Conservation (phyloP, 441 rosid genomes). For the Manihot esculenta region DNA sequence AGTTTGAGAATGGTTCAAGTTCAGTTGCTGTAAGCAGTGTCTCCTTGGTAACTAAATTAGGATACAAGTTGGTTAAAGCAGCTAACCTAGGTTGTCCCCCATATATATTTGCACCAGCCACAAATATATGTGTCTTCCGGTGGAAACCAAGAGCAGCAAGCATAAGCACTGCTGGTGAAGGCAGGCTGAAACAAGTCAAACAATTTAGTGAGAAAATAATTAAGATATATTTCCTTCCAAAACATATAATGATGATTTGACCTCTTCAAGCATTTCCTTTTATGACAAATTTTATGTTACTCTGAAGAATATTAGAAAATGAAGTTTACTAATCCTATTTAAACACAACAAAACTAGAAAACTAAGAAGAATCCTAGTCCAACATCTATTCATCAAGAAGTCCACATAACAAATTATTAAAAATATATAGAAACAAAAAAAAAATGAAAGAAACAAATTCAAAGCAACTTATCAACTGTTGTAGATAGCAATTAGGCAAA, state of each 20-base stretch:
- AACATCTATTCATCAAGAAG: background rate
- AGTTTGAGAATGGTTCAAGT: slow-evolving; percentile 79
- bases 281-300: no score
- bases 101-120: slow-evolving; percentile 90
- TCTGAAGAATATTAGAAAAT: no score
- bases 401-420: background rate
- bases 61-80: slow-evolving; percentile 81
- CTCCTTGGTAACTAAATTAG: slow-evolving; percentile 93
- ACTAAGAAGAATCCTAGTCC: background rate
- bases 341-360: background rate
- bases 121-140: slow-evolving; percentile 69
- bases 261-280: background rate
- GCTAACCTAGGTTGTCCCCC: slow-evolving; percentile 69
- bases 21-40: slow-evolving; percentile 71
- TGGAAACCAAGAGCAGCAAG: slow-evolving; percentile 93
- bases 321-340: background rate
- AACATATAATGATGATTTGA: background rate
- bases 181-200: slow-evolving; percentile 52
- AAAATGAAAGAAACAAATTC: background rate
- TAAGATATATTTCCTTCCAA: background rate
- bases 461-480: background rate
- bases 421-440: background rate
- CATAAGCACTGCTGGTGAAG: slow-evolving; percentile 88
- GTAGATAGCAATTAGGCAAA: background rate
- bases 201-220: slow-evolving; percentile 5